Evolutionary conservation across 2,329 filamentous ascomycete genomes (phyloP), one percentile per base, ranked within the genome.

Genomic region (Microcyclospora pomicola): DNA sequence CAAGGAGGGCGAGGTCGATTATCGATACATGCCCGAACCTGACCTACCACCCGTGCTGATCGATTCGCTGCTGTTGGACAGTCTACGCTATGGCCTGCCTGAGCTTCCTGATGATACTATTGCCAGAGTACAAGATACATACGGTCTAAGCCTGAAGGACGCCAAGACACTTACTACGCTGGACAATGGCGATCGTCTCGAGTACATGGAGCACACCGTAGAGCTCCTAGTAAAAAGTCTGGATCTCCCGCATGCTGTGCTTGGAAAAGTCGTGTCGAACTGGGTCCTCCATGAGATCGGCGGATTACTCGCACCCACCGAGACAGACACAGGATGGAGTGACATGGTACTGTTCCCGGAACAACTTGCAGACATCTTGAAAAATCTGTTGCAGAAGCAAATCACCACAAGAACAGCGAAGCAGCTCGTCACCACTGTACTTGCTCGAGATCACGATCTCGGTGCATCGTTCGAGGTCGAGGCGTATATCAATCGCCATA

Each of bases 1-100:
- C 16, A 98, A 98, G 59, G 91, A 96, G 59, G 91, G 91, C 34
- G 88, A 94, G 55, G 86, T 96, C 5, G 91, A 98, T 59, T 98
- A 98, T 60, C 73, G 91, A 31, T 98, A 98, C 56, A 96, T 98
- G 88, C 88, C 91, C 0, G 91, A 98, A 57, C 84, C 91, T 5
- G 91, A 98, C 55, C 69, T 98, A 11, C 72, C 75, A 0, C 85
- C 91, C 1, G 67, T 98, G 2, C 56, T 86, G 2, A 80, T 98
- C 42, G 77, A 77, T 6, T 55, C 64, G 42, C 77, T 82, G 40
- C 67, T 96, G 1, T 65, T 95, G 4, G 54, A 67, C 5, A 67
- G 78, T 45, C 66, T 96, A 11, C 63, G 60, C 14, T 49, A 60
- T 1, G 80, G 70, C 0, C 62, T 94, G 42, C 82, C 84, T 4